These are phyloP conservation scores for Clohesyomyces aquaticus DNA, from an alignment of 495 filamentous ascomycete species.

Conservation along the genomic window DNA sequence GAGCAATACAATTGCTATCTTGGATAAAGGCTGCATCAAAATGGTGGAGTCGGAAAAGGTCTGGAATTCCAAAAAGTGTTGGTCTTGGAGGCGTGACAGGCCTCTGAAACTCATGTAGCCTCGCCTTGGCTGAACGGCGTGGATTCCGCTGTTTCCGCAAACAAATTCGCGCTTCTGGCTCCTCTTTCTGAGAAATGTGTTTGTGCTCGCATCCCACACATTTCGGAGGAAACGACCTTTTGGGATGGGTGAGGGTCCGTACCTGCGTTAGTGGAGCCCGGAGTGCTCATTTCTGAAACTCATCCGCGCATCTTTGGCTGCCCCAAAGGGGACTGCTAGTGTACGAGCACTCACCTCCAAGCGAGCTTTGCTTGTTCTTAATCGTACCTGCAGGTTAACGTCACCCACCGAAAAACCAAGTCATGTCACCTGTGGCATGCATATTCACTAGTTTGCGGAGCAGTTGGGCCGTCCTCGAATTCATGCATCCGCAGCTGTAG, in stretches of 20 bases:
- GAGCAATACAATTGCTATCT: conserved; percentile 4
- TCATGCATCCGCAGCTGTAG: conserved; percentile 22
- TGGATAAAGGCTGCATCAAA: conserved; percentile 18
- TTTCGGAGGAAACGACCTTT: conserved; percentile 36
- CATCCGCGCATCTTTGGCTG: conserved; percentile 16
- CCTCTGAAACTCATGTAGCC: conserved; percentile 25
- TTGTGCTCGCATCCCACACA: conserved; percentile 20
- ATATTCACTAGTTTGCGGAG: conserved; percentile 6
- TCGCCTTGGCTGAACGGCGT: conserved; percentile 4
- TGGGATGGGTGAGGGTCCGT: conserved; percentile 24
- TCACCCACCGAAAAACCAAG: conserved; percentile 18
- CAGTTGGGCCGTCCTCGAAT: conserved; percentile 13
- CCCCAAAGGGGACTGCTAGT: conserved; percentile 5
- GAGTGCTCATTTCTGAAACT: conserved; percentile 29
- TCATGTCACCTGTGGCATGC: conserved; percentile 26
- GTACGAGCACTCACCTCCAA: too few species aligned
- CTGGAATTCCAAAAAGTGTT: not conserved
- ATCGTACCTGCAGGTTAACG: not conserved
- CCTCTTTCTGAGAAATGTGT: conserved; percentile 25
- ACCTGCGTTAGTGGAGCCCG: conserved; percentile 37
- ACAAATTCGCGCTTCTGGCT: conserved; percentile 18
- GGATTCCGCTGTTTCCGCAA: conserved; percentile 30
- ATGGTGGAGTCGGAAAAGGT: conserved; percentile 10
- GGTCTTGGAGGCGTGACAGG: conserved; percentile 8
- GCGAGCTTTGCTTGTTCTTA: conserved; percentile 7